Conservation (phyloP, 148 eudicot species). For the Rheum nobile region DNA sequence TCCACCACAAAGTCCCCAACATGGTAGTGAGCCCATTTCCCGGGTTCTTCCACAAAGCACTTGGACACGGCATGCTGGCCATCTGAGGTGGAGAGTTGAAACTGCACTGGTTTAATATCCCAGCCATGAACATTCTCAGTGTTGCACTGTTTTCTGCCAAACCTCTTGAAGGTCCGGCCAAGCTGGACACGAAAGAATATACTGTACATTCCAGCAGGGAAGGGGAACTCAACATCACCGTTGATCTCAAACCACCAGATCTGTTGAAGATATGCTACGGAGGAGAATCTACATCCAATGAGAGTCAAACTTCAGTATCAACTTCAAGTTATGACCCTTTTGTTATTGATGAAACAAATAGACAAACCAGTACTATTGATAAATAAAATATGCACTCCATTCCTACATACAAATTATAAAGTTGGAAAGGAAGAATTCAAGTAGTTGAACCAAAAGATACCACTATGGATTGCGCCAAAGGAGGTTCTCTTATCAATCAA, state of each 20-base stretch:
- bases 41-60: constrained; percentile 13
- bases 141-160: constrained; percentile 8
- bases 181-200: constrained; percentile 12
- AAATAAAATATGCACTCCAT: neutral
- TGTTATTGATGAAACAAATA: neutral
- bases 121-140: constrained; percentile 15
- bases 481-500: neutral
- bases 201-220: constrained; percentile 11
- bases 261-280: constrained; percentile 12
- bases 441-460: neutral
- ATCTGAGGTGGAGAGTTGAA: constrained; percentile 12
- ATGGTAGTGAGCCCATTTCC: constrained; percentile 12
- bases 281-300: constrained; percentile 6
- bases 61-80: constrained; percentile 10
- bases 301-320: neutral
- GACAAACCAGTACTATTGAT: neutral
- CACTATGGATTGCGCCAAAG: neutral
- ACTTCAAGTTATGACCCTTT: neutral
- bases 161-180: constrained; percentile 7
- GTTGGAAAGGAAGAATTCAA: neutral
- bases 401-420: neutral
- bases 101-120: constrained; percentile 11
- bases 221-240: constrained; percentile 12
- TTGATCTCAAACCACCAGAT: constrained; percentile 17
- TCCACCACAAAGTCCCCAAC: constrained; percentile 11